A percentile compares a stretch with the other conserved stretches of the same genome.
Evolutionary conservation across 2,329 filamentous ascomycete genomes (phyloP).

Genomic region (Sclerotinia spermophila): DNA sequence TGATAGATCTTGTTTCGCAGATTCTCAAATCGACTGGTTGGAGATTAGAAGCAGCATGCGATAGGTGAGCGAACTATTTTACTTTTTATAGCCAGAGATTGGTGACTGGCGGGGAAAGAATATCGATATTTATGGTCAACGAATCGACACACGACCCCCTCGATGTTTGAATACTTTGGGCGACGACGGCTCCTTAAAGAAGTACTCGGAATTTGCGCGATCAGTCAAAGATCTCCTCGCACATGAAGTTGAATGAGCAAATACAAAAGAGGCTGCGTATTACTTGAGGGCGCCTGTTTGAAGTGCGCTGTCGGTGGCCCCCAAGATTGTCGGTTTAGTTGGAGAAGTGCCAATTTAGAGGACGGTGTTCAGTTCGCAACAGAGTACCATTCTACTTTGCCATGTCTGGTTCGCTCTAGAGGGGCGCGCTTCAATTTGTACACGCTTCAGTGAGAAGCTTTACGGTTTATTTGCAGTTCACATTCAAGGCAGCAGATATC

Average conservation of each 20-base stretch:
- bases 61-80: slow-evolving; percentile 38
- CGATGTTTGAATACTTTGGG: neutral
- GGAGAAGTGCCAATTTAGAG: neutral
- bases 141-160: neutral
- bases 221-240: neutral
- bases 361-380: neutral
- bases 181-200: too few relatives aligned
- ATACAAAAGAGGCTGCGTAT: neutral
- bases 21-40: slow-evolving; percentile 38
- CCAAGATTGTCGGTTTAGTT: neutral
- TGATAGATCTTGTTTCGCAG: slow-evolving; percentile 32
- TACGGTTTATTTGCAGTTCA: neutral
- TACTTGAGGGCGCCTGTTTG: neutral
- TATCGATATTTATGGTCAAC: neutral
- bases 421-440: neutral
- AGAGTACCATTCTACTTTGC: neutral
- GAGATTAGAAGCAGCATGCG: slow-evolving; percentile 40
- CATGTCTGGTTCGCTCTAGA: neutral
- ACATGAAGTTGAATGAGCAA: neutral
- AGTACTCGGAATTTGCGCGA: neutral
- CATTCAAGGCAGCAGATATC: neutral
- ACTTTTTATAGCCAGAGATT: neutral
- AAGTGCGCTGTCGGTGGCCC: neutral
- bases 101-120: too few relatives aligned
- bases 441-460: neutral